These are phyloP conservation scores for Pyrus betulifolia DNA, from an alignment of 306 rosid species.

Conservation along the genomic window DNA sequence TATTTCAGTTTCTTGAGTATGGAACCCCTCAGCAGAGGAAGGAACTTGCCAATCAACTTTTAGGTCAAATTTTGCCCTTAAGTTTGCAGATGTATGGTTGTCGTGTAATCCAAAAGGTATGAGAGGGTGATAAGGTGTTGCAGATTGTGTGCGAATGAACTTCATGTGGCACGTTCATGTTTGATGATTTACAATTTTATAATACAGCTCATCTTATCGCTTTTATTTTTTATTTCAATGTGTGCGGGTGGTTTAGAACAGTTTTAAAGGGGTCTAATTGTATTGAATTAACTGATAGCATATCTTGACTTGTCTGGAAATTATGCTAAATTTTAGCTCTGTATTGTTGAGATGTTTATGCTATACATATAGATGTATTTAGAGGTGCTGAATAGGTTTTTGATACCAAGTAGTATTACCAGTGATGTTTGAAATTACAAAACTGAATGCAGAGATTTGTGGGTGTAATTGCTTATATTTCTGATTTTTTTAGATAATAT, in stretches of 20 bases:
- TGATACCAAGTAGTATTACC: background rate
- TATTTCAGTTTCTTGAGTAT: slow-evolving; percentile 45
- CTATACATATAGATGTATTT: background rate
- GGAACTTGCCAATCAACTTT: slow-evolving; percentile 49
- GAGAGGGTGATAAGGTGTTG: background rate
- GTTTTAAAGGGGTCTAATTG: background rate
- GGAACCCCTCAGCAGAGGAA: slow-evolving; percentile 57
- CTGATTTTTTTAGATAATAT: too few species aligned
- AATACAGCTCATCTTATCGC: background rate
- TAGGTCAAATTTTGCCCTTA: slow-evolving; percentile 48
- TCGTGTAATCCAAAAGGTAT: slow-evolving; percentile 74
- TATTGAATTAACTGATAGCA: background rate
- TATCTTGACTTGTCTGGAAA: background rate
- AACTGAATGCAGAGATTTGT: background rate
- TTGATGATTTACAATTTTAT: background rate
- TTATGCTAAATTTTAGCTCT: background rate
- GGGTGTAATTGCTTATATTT: background rate
- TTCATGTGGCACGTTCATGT: slow-evolving; percentile 1
- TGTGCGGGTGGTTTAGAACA: background rate
- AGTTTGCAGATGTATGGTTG: slow-evolving; percentile 76
- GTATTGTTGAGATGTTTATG: background rate
- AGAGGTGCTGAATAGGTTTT: background rate
- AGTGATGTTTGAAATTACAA: background rate
- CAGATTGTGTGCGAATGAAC: background rate
- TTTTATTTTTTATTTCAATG: background rate